Base-by-base conservation (phyloP, 345 rosid genomes). In the Punica granatum region DNA sequence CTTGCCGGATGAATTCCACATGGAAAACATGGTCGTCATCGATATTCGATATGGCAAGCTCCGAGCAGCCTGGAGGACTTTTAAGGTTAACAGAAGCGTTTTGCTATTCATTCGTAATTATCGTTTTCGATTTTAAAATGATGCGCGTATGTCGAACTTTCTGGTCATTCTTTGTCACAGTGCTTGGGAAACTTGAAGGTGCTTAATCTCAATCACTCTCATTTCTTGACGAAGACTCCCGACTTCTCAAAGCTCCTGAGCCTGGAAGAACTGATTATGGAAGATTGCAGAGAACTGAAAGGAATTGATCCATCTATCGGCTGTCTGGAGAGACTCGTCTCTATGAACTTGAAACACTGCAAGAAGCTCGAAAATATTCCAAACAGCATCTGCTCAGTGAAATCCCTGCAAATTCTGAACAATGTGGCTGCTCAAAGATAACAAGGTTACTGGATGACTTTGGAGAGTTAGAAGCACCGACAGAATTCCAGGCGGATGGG, bases 361-460 rank as follows among this genome's bases (percentile, higher is more conserved):
- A 71, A 31, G 65, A 72, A 41, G 46, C 67, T 77, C 23, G 56
- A 14, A 63, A 69, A 63, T 19, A 72, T 80, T 72, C 81, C 84
- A 1, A 34, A 35, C 12, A 48, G 33, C 28, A 72, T 74, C 14
- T 42, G 74, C 12, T 6, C 10, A 5, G 37, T 68, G 35, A 56
- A 23, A 32, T 74, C 83, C 28, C 71, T 74, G 10, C 65, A 72
- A 48, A 36, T 60, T 58, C 67, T 77, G 13, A 39, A 39, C 46
- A 31, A 28, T 69, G 73, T n/a, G 77, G 77, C 14, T 80, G 79
- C 74, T 68, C 61, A 34, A 67, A 48, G 31, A 77, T 77, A 33
- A 25, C 43, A 33, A 31, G 37, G 59, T 25, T 76, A 13, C 70
- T 76, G 0, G 37, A 42, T 7, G 72, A 70, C 28, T 37, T 73